phyloP scores from a whole-genome alignment of 1,139 yeast species.

The Candida sanyaensis region DNA sequence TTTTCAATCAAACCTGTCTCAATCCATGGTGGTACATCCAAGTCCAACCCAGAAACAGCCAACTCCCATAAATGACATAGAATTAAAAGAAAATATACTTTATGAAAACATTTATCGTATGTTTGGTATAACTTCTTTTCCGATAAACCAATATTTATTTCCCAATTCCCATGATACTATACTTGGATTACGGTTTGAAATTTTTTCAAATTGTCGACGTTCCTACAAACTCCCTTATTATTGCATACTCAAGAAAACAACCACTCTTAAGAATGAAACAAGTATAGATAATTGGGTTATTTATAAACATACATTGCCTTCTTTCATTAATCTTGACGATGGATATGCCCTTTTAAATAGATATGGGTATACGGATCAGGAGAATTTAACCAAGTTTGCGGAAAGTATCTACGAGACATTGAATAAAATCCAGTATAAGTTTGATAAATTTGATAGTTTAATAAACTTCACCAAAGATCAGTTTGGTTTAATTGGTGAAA shows the following conservation, averaged over 20 bases:
- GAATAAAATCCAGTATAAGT: conserved; percentile 33
- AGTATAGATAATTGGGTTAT: conserved; percentile 28
- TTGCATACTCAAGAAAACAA: conserved; percentile 30
- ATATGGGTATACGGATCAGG: not conserved
- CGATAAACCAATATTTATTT: conserved; percentile 31
- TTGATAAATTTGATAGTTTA: conserved; percentile 29
- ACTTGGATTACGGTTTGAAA: conserved; percentile 43
- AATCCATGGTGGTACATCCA: not conserved
- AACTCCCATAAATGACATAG: conserved; percentile 17
- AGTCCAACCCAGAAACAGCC: not conserved
- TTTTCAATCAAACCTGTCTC: conserved; percentile 15
- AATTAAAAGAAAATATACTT: conserved; percentile 32
- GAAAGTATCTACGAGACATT: conserved; percentile 7
- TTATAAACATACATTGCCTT: conserved; percentile 40
- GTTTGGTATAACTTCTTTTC: conserved; percentile 46
- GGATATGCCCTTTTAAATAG: conserved; percentile 7
- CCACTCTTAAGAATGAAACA: not conserved
- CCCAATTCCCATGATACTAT: conserved; percentile 21
- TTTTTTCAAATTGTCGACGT: conserved; percentile 21
- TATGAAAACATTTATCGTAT: conserved; percentile 40
- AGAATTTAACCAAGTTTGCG: conserved; percentile 6
- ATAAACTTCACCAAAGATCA: conserved; percentile 13
- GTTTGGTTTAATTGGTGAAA: conserved; percentile 10
- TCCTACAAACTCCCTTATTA: conserved; percentile 37
- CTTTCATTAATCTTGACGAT: conserved; percentile 24